Evolutionary conservation across 2,329 filamentous ascomycete genomes (phyloP).

Genomic region (Cercospora beticola): DNA sequence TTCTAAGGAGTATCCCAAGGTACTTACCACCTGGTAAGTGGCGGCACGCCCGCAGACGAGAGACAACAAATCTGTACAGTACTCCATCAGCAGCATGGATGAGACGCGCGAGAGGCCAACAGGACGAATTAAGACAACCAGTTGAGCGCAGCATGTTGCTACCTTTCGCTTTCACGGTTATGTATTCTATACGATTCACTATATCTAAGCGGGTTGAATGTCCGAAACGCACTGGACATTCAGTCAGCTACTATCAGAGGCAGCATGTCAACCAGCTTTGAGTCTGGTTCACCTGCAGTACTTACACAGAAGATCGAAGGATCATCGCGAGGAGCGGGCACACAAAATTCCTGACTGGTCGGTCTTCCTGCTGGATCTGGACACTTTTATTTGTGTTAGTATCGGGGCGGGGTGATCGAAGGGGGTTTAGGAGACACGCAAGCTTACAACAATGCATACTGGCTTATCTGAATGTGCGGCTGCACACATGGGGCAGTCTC

Average conservation of each 20-base stretch:
- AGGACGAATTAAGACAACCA: not conserved
- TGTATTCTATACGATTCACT: not conserved
- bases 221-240: not conserved
- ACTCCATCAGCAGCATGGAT: not conserved
- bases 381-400: not conserved
- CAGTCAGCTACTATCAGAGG: not conserved
- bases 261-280: not conserved
- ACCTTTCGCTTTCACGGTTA: not conserved
- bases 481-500: not conserved
- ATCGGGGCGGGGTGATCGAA: not conserved
- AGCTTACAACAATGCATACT: not conserved
- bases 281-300: not conserved
- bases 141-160: not conserved
- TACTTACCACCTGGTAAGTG: slow-evolving; percentile 61
- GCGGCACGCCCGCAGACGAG: not conserved
- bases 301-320: not conserved
- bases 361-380: not conserved
- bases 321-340: not conserved
- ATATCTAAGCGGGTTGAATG: not conserved
- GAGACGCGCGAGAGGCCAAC: not conserved
- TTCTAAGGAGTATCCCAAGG: slow-evolving; percentile 63
- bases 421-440: not conserved
- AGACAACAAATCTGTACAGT: slow-evolving; percentile 1
- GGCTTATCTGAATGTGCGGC: not conserved
- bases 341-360: not conserved